Evolutionary conservation across 2,329 filamentous ascomycete genomes (phyloP).

Genomic region (Mycosphaerella sp.): DNA sequence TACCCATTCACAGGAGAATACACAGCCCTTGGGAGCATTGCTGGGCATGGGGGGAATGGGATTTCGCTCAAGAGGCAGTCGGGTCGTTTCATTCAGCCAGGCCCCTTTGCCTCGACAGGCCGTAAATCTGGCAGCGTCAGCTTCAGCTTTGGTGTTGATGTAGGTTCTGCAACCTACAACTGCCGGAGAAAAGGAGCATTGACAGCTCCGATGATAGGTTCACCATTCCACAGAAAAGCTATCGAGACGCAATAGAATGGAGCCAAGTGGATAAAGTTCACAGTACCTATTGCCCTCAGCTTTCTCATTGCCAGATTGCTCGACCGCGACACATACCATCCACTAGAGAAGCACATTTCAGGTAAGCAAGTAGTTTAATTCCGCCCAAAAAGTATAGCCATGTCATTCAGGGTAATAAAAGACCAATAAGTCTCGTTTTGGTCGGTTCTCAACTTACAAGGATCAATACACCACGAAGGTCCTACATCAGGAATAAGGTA

Average conservation of each 20-base stretch:
- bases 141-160: constrained; percentile 1
- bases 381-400: too few species aligned
- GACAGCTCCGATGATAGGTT: constrained; percentile 63
- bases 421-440: neutral
- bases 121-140: constrained; percentile 53
- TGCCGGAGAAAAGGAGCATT: constrained; percentile 58
- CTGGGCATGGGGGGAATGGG: constrained; percentile 58
- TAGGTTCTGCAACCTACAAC: constrained; percentile 9
- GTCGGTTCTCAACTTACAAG: constrained; percentile 31
- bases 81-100: constrained; percentile 60
- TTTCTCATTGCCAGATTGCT: neutral
- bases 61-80: constrained; percentile 56
- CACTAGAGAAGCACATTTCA: constrained; percentile 30
- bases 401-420: too few species aligned
- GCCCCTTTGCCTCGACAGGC: constrained; percentile 60
- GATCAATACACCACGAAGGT: constrained; percentile 70
- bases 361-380: neutral
- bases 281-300: constrained; percentile 46
- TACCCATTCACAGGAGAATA: constrained; percentile 59
- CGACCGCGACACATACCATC: constrained; percentile 47
- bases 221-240: constrained; percentile 55
- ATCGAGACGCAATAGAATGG: constrained; percentile 79
- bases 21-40: constrained; percentile 60
- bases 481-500: constrained; percentile 56
- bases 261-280: constrained; percentile 75